phyloP scores from a whole-genome alignment of 257 asterid genomes.

The Parsonsia alboflavescens region DNA sequence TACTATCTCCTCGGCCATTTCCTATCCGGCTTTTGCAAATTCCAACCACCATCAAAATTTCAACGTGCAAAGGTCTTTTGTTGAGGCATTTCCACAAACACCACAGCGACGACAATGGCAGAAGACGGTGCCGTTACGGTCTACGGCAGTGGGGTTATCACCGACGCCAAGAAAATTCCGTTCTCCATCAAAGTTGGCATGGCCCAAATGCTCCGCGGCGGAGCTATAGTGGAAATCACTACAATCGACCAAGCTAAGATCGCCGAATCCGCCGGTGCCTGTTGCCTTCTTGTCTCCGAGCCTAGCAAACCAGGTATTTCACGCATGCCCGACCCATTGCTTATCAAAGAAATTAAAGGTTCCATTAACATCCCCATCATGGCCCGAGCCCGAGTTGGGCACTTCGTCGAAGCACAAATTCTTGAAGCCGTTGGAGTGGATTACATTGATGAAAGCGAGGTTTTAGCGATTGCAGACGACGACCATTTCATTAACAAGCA shows the following conservation, averaged over 20 bases:
- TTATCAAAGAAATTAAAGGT: conserved; percentile 65
- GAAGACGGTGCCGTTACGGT: conserved; percentile 75
- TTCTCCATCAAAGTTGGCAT: conserved; percentile 68
- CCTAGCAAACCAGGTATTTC: conserved; percentile 44
- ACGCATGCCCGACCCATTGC: conserved; percentile 79
- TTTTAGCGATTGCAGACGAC: conserved; percentile 57
- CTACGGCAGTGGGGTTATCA: conserved; percentile 58
- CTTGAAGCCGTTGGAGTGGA: conserved; percentile 72
- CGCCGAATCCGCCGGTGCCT: conserved; percentile 85
- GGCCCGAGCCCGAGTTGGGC: conserved; percentile 74
- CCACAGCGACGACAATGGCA: conserved; percentile 36
- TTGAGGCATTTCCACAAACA: conserved; percentile 27
- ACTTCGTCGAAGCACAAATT: conserved; percentile 84
- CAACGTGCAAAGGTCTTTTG: not conserved
- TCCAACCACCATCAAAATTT: not conserved
- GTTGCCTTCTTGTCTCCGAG: conserved; percentile 59
- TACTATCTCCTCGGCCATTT: not conserved
- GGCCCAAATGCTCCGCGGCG: conserved; percentile 85
- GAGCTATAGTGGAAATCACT: conserved; percentile 63
- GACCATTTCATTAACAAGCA: conserved; percentile 68
- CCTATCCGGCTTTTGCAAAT: too few relatives aligned
- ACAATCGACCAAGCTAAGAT: conserved; percentile 64
- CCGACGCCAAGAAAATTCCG: conserved; percentile 59
- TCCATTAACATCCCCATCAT: conserved; percentile 60
- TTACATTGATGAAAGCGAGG: conserved; percentile 76